Evolutionary conservation across 257 asterid genomes (phyloP).

Genomic region (Asclepias syriaca): DNA sequence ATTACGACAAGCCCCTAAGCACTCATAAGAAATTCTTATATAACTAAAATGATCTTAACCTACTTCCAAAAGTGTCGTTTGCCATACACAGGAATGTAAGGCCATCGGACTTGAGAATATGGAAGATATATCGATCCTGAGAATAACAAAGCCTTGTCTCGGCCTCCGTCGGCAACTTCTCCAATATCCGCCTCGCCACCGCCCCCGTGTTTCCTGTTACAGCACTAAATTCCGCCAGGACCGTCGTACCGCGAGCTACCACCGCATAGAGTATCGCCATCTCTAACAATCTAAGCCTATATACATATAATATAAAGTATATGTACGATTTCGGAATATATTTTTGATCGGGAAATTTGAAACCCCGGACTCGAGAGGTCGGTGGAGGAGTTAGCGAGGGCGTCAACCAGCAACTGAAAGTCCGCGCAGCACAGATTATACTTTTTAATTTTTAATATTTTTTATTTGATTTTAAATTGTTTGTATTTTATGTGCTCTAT

Average conservation of each 20-base stretch:
- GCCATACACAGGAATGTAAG: slow-evolving; percentile 97
- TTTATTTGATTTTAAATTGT: background rate
- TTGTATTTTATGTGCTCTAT: background rate
- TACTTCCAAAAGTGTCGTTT: slow-evolving; percentile 89
- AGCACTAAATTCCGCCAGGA: slow-evolving; percentile 96
- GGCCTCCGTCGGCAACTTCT: slow-evolving; percentile 64
- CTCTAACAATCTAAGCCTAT: background rate
- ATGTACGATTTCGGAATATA: too few species aligned
- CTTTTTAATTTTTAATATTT: too few species aligned
- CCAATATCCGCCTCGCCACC: slow-evolving; percentile 83
- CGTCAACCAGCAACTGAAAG: background rate
- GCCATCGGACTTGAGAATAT: slow-evolving; percentile 83
- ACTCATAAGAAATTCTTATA: background rate
- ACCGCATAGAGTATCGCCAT: slow-evolving; percentile 93
- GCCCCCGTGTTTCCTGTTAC: slow-evolving; percentile 94
- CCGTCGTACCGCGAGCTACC: slow-evolving; percentile 95
- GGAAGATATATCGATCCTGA: slow-evolving; percentile 95
- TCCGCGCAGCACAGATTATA: slow-evolving; percentile 6
- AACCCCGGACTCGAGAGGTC: background rate
- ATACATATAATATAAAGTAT: background rate
- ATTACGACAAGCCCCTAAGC: background rate
- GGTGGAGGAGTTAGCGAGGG: background rate
- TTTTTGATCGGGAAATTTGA: too few species aligned
- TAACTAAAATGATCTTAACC: background rate
- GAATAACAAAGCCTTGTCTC: slow-evolving; percentile 93